These are phyloP conservation scores for Candida arabinofermentans DNA, from an alignment of 805 yeast species.

Conservation along the genomic window DNA sequence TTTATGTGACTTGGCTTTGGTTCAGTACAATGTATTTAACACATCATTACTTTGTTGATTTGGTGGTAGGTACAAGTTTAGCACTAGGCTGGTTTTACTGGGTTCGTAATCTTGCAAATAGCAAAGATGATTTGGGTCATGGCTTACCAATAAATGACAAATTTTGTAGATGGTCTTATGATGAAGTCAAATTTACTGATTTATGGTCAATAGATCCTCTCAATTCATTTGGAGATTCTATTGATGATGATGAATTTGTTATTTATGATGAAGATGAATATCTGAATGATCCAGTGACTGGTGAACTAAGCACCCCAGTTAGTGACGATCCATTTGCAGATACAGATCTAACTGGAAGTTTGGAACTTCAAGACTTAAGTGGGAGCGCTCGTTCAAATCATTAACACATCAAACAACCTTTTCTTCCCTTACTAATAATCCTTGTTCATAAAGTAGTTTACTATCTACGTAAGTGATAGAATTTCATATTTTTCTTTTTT, in stretches of 20 bases:
- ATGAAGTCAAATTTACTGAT: constrained; percentile 6
- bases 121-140: constrained; percentile 37
- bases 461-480: too few species aligned
- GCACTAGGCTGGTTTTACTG: constrained; percentile 61
- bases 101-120: constrained; percentile 57
- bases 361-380: constrained; percentile 15
- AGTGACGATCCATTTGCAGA: constrained; percentile 6
- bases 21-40: constrained; percentile 98
- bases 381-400: background rate
- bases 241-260: constrained; percentile 11
- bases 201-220: constrained; percentile 21
- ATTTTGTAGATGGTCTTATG: constrained; percentile 22
- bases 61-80: constrained; percentile 89
- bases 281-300: constrained; percentile 2
- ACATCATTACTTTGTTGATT: constrained; percentile 92
- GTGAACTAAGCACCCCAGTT: constrained; percentile 6
- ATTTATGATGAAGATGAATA: constrained; percentile 15
- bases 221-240: background rate
- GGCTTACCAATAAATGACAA: constrained; percentile 11
- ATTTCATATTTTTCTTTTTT: background rate
- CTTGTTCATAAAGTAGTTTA: too few species aligned
- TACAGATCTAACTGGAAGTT: constrained; percentile 2
- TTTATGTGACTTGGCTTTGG: constrained; percentile 92
- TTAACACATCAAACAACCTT: too few species aligned
- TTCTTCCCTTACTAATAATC: too few species aligned